Base-by-base conservation (phyloP, 371 early-diverging fungal genomes). In the Funneliformis caledonium region DNA sequence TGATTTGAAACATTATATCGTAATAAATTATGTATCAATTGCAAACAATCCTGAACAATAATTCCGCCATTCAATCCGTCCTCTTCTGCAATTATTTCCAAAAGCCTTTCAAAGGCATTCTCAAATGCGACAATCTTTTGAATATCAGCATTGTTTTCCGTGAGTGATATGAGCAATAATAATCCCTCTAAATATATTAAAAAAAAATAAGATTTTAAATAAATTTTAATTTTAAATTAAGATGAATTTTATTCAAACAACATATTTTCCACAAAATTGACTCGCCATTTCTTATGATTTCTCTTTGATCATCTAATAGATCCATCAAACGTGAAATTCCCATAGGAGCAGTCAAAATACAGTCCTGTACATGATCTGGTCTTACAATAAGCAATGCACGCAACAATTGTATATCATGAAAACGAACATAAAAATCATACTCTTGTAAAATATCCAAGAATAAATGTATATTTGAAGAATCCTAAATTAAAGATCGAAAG, bases 61-160 rank as follows among this genome's bases (percentile, higher is more conserved):
- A 99, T 97, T 60, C 95, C 97, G 31, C 98, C 98, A 12, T 95
- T 93, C 45, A 96, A 91, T 16, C 95, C 97, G 60, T 96, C 97
- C 81, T 97, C 97, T n/a, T 95, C 96, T 67, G 91, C 86, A 81
- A 97, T 94, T 67, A 97, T 94, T 2, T 89, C 89, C 73, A 98
- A 86, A 47, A 97, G 84, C 22, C 93, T 89, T 81, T 98, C 98
- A 87, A 99, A 98, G 7, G 97, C 96, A 82, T 94, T 97, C 83
- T 98, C 97, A 85, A 99, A 99, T 5, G 98, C 97, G 67, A 98
- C 94, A 80, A 99, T 95, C 87, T 99, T 98, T 86, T 99, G 98
- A 42, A 99, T 93, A 65, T 98, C 98, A 47, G 97, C 94, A 85
- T 97, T 97, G 60, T 88, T 90, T 76, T 92, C 90, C 9, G 98